These are phyloP conservation scores for Cardamine occulta DNA, from an alignment of 345 rosid genomes.

Conservation along the genomic window DNA sequence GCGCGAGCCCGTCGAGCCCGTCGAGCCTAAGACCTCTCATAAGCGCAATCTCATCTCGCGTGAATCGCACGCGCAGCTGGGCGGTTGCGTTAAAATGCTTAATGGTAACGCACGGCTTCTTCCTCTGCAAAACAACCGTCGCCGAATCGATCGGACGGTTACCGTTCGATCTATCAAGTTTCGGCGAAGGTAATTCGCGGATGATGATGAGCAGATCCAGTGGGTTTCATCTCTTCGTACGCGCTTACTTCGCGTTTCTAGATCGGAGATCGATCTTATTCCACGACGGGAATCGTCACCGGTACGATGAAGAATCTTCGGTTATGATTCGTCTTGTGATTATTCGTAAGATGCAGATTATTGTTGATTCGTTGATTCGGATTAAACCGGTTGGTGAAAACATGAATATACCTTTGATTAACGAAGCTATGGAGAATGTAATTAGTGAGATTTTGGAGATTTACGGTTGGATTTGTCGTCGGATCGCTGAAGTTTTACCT, in stretches of 20 bases:
- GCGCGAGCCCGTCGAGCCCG: slow-evolving; percentile 59
- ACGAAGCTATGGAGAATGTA: slow-evolving; percentile 79
- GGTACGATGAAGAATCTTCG: slow-evolving; percentile 38
- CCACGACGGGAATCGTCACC: slow-evolving; percentile 40
- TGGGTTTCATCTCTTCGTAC: slow-evolving; percentile 61
- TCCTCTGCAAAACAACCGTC: slow-evolving; percentile 57
- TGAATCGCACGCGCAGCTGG: slow-evolving; percentile 71
- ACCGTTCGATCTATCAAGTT: slow-evolving; percentile 75
- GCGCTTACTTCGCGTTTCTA: slow-evolving; percentile 68
- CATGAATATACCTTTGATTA: slow-evolving; percentile 54
- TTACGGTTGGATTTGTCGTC: slow-evolving; percentile 63
- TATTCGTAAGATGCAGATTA: slow-evolving; percentile 57
- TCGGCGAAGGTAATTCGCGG: slow-evolving; percentile 49
- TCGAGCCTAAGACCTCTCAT: slow-evolving; percentile 56
- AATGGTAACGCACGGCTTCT: slow-evolving; percentile 76
- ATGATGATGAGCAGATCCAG: slow-evolving; percentile 34
- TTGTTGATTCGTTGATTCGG: slow-evolving; percentile 64
- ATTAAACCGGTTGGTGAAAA: slow-evolving; percentile 57
- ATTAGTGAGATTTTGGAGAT: slow-evolving; percentile 62
- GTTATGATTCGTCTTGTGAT: slow-evolving; percentile 46
- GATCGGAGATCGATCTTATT: slow-evolving; percentile 58
- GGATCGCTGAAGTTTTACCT: slow-evolving; percentile 51
- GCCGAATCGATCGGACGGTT: slow-evolving; percentile 56
- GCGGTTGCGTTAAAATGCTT: slow-evolving; percentile 75
- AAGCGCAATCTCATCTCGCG: slow-evolving; percentile 55